Conservation (phyloP, 1,284 basidiomycete genomes). For the Erythrobasidium hasegawianum region DNA sequence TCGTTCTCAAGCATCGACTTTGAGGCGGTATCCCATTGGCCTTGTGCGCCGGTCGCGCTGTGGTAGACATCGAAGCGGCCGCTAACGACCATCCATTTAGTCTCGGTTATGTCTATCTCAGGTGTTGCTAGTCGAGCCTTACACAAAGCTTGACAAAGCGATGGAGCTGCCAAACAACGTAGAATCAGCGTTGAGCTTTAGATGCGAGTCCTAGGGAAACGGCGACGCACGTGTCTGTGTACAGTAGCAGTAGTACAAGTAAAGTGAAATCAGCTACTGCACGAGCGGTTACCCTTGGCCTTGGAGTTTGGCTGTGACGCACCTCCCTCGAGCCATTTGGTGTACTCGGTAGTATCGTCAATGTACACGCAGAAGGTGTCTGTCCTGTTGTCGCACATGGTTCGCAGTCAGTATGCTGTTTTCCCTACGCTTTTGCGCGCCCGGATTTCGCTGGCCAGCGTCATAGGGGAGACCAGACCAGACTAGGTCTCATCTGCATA, state of each 20-base stretch:
- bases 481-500: neutral
- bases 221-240: constrained; percentile 18
- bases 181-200: neutral
- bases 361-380: constrained; percentile 33
- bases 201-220: too few relatives aligned
- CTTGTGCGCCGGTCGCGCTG: constrained; percentile 17
- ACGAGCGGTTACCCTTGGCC: neutral
- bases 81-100: too few relatives aligned
- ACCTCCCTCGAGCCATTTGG: constrained; percentile 34
- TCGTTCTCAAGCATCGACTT: constrained; percentile 22
- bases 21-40: constrained; percentile 25
- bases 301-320: neutral
- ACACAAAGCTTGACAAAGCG: constrained; percentile 24
- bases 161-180: constrained; percentile 10
- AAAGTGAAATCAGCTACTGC: constrained; percentile 3
- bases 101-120: too few relatives aligned
- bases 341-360: constrained; percentile 24
- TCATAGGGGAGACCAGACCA: neutral
- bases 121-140: too few relatives aligned
- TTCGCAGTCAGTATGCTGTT: neutral
- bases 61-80: constrained; percentile 33
- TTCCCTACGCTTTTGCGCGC: too few relatives aligned
- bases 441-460: too few relatives aligned
- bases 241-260: neutral
- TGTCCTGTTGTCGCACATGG: constrained; percentile 2